Evolutionary conservation across 768 basidiomycete species (phyloP), one percentile per base, ranked within the genome.

Genomic region (Pseudohyphozyma bogoriensis): DNA sequence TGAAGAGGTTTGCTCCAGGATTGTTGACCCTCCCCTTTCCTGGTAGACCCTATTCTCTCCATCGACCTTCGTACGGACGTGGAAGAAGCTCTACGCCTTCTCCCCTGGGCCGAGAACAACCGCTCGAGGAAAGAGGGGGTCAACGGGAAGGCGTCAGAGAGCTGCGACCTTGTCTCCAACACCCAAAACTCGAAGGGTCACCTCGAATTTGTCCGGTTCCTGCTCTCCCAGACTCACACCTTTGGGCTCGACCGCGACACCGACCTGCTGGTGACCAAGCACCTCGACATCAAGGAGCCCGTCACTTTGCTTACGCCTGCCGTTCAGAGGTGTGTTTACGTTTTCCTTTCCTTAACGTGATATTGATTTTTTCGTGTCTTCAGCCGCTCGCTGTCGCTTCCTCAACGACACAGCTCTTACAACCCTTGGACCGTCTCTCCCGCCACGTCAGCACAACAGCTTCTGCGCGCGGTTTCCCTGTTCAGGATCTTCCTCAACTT

Each of bases 401-500:
- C 52, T 82, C 39, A 81, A 80, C 65, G 69, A 72, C 0, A n/a
- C n/a, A n/a, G n/a, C n/a, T n/a, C n/a, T n/a, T n/a, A n/a, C 68
- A 71, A 8, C 63, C 66, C 75, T 0, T 95, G 92, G 90, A 80
- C 79, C n/a, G 73, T 88, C 24, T 91, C 89, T 0, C 75, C 80
- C 0, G 75, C 80, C 36, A 79, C 81, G 2, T 85, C 90, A 4
- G 87, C 89, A 0, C 77, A 81, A 4, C 79, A 86, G 18, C 80
- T 84, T 7, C 71, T 92, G 7, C 79, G 80, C 0, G 81, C 93
- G 47, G 73, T 84, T 6, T 77, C 83, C 8, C 72, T 86, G 20
- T 78, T 93, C 9, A 82, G 85, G 44, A 80, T 82, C 1, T 80
- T 90, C 69, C 78, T 84, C n/a, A 78, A 84, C 49, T 82, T 84